Conservation (phyloP, 139 green algal genomes). For the Haematococcus sp. region DNA sequence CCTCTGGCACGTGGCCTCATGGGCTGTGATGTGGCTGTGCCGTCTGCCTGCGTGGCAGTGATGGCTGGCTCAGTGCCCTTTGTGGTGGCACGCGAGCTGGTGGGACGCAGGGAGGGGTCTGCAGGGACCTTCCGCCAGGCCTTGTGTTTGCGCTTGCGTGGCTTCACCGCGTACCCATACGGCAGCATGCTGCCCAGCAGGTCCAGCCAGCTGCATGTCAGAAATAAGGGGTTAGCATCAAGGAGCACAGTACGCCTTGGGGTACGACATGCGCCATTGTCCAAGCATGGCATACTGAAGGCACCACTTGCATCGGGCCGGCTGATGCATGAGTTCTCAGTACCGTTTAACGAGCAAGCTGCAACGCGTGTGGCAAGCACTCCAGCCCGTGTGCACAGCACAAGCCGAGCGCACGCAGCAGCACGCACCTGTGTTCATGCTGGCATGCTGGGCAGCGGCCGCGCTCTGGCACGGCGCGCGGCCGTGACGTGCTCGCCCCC, state of each 20-base stretch:
- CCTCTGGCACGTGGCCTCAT: neutral
- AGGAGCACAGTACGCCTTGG: neutral
- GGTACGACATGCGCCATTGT: neutral
- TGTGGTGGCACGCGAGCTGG: neutral
- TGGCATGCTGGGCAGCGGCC: conserved; percentile 18
- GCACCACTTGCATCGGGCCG: neutral
- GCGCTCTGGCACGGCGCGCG: conserved; percentile 12
- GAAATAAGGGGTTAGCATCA: no score
- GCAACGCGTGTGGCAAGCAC: neutral
- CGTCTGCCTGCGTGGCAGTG: conserved; percentile 17
- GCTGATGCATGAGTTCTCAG: neutral
- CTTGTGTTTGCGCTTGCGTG: neutral
- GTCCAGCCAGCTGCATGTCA: conserved; percentile 21
- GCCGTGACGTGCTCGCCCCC: neutral
- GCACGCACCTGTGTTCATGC: conserved; percentile 7
- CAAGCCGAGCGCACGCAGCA: neutral
- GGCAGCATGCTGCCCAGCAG: conserved; percentile 7
- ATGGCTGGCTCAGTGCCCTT: no score
- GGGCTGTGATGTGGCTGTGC: conserved; percentile 4
- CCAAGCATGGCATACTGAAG: neutral
- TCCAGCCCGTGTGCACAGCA: neutral
- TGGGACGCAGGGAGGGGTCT: neutral
- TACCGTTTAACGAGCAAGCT: no score
- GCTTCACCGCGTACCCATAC: conserved; percentile 1
- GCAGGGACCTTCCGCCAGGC: no score